Base-by-base conservation (phyloP, 352 stramenopile genomes). In the Thraustotheca clavata region DNA sequence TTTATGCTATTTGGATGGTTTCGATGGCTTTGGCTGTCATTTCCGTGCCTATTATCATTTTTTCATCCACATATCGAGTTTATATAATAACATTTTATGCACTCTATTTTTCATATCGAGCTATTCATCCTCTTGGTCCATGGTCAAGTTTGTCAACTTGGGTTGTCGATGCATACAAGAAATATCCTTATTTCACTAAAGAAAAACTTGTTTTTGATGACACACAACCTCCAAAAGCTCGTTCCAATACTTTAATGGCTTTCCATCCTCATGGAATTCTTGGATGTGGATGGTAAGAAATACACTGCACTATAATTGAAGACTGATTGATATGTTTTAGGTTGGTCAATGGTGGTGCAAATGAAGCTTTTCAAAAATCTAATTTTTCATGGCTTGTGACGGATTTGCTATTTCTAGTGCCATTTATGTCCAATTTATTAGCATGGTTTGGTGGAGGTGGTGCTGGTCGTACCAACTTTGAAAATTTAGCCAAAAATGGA, bases 201-300 rank as follows among this genome's bases (percentile, higher is more conserved):
- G 24, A 52, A 52, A 31, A 65, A 16, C n/a, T 65, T 3, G 57
- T 65, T 11, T 65, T 65, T 40, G 38, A 65, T 18, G 57, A 65
- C 11, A 22, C 11, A 22, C 29, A 26, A 7, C 38, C 38, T 9
- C 14, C 22, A 8, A n/a, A 43, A 2, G 57, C 16, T 14, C 46
- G 46, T 34, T 65, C 57, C 0, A 65, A 65, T 20, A 41, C 57
- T 31, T 46, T 65, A 40, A 35, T 65, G 36, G 71, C 72, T 16
- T 89, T 85, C 68, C 80, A 91, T 50, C 80, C 83, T 26, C 83
- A 90, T 39, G 83, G 83, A 31, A 73, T 88, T 27, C 61, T 89
- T 20, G 76, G 74, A 2, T 80, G 71, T 49, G 83, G 80, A 2
- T 80, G 81, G 39, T 65, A 36, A 31, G 36, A 22, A 33, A n/a